Evolutionary conservation across 1,139 yeast genomes (phyloP).

Genomic region (Pichia sp.): DNA sequence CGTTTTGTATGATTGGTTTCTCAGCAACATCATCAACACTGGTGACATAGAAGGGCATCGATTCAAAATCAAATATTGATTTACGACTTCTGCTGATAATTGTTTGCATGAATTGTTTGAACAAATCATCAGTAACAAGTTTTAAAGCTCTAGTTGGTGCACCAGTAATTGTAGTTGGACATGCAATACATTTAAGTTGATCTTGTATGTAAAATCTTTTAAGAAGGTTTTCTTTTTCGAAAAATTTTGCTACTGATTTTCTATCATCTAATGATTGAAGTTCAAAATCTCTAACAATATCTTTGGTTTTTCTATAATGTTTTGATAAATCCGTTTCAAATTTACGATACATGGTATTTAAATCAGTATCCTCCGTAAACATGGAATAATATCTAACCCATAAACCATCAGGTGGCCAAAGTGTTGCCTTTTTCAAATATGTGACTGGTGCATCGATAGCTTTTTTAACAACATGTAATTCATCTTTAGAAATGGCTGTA

Average conservation of each 20-base stretch:
- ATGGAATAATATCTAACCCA: conserved; percentile 53
- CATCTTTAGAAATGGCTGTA: conserved; percentile 43
- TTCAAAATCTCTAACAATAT: conserved; percentile 19
- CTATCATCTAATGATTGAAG: conserved; percentile 43
- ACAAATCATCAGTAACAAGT: conserved; percentile 22
- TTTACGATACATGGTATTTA: conserved; percentile 40
- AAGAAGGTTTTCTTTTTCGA: conserved; percentile 33
- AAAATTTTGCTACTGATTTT: conserved; percentile 39
- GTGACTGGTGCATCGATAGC: conserved; percentile 43
- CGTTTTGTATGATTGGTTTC: conserved; percentile 10
- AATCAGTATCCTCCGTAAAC: conserved; percentile 43
- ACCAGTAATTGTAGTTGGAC: conserved; percentile 43
- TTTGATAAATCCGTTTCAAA: conserved; percentile 40
- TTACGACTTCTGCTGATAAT: conserved; percentile 37
- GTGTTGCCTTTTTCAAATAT: conserved; percentile 46
- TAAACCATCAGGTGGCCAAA: conserved; percentile 66
- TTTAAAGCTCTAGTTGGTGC: conserved; percentile 28
- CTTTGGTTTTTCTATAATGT: conserved; percentile 18
- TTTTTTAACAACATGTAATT: conserved; percentile 38
- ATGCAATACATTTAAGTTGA: conserved; percentile 51
- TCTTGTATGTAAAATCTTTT: conserved; percentile 39
- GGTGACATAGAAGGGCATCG: conserved; percentile 33
- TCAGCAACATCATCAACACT: conserved; percentile 22
- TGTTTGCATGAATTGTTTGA: conserved; percentile 33
- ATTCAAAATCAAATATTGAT: conserved; percentile 39